phyloP scores from a whole-genome alignment of 176 grass and related monocot species.

The Triticum timopheevii region DNA sequence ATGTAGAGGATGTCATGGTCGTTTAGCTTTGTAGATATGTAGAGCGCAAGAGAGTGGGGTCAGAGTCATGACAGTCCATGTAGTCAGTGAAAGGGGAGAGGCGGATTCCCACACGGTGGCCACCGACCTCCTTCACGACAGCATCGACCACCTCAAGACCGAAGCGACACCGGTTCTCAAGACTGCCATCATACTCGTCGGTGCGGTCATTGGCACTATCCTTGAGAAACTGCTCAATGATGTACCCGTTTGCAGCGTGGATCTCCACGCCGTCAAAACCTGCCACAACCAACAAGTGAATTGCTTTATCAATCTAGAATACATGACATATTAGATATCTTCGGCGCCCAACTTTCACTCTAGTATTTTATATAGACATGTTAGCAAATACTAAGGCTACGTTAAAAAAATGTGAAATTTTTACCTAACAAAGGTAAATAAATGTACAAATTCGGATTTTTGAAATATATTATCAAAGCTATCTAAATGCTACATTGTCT shows the following conservation, averaged over 20 bases:
- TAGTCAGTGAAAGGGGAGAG: neutral
- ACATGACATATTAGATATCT: too few species aligned
- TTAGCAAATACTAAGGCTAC: too few species aligned
- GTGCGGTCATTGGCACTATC: neutral
- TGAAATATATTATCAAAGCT: too few species aligned
- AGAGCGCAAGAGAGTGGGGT: neutral
- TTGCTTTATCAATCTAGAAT: too few species aligned
- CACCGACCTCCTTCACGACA: neutral
- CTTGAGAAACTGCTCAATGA: neutral
- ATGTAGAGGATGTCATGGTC: neutral
- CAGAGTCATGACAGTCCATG: neutral
- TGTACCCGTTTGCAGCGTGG: neutral
- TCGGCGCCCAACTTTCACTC: too few species aligned
- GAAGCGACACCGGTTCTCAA: neutral
- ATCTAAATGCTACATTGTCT: too few species aligned
- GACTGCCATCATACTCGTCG: neutral
- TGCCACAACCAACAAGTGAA: neutral
- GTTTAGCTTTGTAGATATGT: neutral
- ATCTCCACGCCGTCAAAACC: neutral
- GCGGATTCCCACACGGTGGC: neutral
- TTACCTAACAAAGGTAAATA: too few species aligned
- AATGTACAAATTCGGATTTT: too few species aligned
- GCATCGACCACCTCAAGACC: neutral
- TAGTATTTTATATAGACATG: too few species aligned
- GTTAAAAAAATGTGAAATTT: too few species aligned